phyloP scores from a whole-genome alignment of 805 yeast species.

The Kluyveromyces aestuarii region DNA sequence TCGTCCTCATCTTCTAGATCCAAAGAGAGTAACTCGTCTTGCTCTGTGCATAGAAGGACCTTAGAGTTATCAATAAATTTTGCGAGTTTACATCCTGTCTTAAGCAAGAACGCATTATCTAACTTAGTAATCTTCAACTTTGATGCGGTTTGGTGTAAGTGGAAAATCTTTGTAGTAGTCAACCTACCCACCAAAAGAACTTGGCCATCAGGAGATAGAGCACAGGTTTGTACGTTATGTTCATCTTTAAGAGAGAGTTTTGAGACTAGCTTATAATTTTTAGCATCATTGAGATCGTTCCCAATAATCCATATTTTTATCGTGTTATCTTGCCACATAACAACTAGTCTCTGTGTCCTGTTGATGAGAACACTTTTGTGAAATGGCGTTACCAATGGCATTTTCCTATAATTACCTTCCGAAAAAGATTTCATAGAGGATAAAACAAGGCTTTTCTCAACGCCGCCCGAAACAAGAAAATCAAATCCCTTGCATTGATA shows the following conservation, averaged over 20 bases:
- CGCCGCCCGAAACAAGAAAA: conserved; percentile 75
- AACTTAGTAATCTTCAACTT: conserved; percentile 45
- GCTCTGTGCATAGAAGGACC: conserved; percentile 46
- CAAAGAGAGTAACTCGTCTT: conserved; percentile 48
- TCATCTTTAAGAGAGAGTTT: conserved; percentile 63
- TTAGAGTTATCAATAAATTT: conserved; percentile 38
- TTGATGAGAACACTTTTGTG: conserved; percentile 43
- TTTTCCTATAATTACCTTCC: conserved; percentile 61
- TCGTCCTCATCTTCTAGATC: conserved; percentile 33
- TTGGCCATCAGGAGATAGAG: conserved; percentile 55
- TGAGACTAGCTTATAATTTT: conserved; percentile 43
- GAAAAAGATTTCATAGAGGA: conserved; percentile 58
- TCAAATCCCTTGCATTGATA: conserved; percentile 62
- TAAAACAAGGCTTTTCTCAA: conserved; percentile 56
- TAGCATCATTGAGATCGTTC: conserved; percentile 20
- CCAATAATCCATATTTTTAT: conserved; percentile 72
- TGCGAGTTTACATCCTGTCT: conserved; percentile 48
- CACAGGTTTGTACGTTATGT: conserved; percentile 66
- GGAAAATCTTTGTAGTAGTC: conserved; percentile 59
- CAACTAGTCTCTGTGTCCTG: conserved; percentile 40
- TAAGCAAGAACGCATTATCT: conserved; percentile 30
- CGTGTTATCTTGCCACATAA: conserved; percentile 74
- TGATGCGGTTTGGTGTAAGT: conserved; percentile 35
- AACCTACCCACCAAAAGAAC: conserved; percentile 65
- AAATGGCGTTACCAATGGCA: conserved; percentile 52